Percentiles rank a stretch among this genome's conserved stretches.
Conservation (phyloP, 2,329 filamentous ascomycete species). For the Ceratocystis eucalypticola region DNA sequence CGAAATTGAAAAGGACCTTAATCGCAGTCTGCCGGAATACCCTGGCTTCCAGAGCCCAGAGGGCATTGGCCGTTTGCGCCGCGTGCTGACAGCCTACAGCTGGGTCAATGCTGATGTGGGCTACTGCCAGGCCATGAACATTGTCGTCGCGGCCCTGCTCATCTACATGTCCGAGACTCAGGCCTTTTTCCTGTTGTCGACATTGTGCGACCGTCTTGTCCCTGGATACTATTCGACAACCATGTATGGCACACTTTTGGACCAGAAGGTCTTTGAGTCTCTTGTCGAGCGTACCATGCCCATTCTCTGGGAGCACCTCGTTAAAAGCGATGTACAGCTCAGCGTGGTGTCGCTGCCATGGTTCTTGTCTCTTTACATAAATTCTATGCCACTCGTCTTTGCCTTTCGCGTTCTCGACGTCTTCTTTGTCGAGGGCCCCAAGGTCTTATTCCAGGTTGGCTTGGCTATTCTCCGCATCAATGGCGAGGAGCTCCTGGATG, state of each 20-base stretch:
- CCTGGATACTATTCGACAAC: constrained; percentile 97
- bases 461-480: constrained; percentile 95
- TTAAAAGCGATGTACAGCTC: constrained; percentile 89
- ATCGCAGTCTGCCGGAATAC: constrained; percentile 91
- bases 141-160: constrained; percentile 89
- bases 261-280: constrained; percentile 94
- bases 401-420: constrained; percentile 93
- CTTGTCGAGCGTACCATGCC: constrained; percentile 99
- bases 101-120: constrained; percentile 93
- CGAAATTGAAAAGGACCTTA: constrained; percentile 97
- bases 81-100: constrained; percentile 91
- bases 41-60: constrained; percentile 94
- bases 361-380: constrained; percentile 97
- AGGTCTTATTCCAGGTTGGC: constrained; percentile 93
- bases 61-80: constrained; percentile 75
- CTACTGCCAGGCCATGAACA: constrained; percentile 99
- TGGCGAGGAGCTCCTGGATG: constrained; percentile 86
- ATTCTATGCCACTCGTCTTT: constrained; percentile 97
- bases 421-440: constrained; percentile 95
- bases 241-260: constrained; percentile 95
- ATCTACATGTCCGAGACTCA: constrained; percentile 98
- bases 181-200: constrained; percentile 85
- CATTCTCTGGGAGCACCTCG: constrained; percentile 94
- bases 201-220: constrained; percentile 81
- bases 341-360: constrained; percentile 94